These are phyloP conservation scores for Entrophospora sp. DNA, from an alignment of 192 early-diverging fungal species.

Conservation along the genomic window DNA sequence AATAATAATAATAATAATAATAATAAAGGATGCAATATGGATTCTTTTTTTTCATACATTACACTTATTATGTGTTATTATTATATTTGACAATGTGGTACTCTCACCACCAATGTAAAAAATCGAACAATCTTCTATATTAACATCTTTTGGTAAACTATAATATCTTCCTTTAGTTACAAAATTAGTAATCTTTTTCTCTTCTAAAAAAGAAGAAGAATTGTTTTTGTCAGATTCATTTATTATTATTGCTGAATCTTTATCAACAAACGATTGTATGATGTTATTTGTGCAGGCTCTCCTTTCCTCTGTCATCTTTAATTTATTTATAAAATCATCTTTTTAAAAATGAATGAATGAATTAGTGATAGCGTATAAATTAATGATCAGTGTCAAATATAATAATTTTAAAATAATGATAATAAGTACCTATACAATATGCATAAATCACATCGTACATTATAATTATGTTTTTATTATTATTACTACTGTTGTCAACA, in stretches of 20 bases:
- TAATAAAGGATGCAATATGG: no score
- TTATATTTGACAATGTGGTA: constrained; percentile 75
- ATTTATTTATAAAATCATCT: no score
- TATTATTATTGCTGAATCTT: no score
- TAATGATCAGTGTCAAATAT: not conserved
- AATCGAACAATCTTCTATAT: constrained; percentile 56
- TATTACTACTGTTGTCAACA: no score
- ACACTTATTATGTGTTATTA: constrained; percentile 66
- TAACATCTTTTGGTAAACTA: constrained; percentile 34
- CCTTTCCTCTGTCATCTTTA: no score
- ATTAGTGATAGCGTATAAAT: not conserved
- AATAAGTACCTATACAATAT: constrained; percentile 40
- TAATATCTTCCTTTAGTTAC: constrained; percentile 38
- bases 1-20: not conserved
- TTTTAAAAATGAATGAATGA: no score
- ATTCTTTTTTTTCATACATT: no score
- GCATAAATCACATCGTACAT: constrained; percentile 71
- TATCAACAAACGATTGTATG: no score
- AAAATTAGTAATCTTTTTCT: no score
- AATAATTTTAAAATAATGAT: not conserved
- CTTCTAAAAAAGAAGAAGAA: no score
- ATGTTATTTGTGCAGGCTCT: no score
- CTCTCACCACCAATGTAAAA: constrained; percentile 83
- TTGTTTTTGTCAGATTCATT: no score
- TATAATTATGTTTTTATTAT: constrained; percentile 44